Conservation (phyloP, 192 early-diverging fungal species). For the Phlyctochytrium arcticum region DNA sequence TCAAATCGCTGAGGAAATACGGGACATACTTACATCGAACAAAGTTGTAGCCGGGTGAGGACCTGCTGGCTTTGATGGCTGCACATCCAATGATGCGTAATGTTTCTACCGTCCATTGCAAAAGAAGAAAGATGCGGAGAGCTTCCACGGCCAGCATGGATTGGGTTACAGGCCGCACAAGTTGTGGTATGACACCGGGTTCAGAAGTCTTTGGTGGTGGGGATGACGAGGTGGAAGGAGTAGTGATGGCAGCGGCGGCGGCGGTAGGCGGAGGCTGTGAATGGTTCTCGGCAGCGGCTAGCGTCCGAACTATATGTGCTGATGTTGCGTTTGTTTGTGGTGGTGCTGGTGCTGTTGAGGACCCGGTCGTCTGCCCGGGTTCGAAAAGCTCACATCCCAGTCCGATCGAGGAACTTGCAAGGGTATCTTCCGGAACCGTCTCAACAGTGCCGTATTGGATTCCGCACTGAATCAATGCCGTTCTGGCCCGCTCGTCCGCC, state of each 20-base stretch:
- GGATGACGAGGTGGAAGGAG: too few relatives aligned
- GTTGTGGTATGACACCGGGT: too few relatives aligned
- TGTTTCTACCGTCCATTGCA: conserved; percentile 13
- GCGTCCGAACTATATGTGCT: too few relatives aligned
- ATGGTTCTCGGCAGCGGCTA: too few relatives aligned
- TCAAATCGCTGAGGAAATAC: conserved; percentile 1
- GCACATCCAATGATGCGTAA: conserved; percentile 12
- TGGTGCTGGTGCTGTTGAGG: too few relatives aligned
- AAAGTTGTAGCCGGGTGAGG: background rate
- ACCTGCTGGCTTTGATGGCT: conserved; percentile 7
- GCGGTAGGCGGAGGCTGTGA: too few relatives aligned
- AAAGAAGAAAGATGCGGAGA: background rate
- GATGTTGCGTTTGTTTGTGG: too few relatives aligned
- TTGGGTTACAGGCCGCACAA: too few relatives aligned
- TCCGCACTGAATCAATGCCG: background rate
- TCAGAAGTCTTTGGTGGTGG: too few relatives aligned
- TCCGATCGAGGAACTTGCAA: background rate
- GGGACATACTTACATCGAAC: conserved; percentile 10
- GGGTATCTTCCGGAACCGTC: background rate
- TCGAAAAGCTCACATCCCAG: too few relatives aligned
- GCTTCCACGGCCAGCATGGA: conserved; percentile 2
- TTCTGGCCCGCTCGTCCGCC: background rate
- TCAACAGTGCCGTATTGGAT: background rate
- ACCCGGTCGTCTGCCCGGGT: too few relatives aligned
- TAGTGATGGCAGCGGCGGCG: too few relatives aligned